Evolutionary conservation across 2,329 filamentous ascomycete species (phyloP), one percentile per base, ranked within the genome.

Genomic region (Xylariaceae sp.): DNA sequence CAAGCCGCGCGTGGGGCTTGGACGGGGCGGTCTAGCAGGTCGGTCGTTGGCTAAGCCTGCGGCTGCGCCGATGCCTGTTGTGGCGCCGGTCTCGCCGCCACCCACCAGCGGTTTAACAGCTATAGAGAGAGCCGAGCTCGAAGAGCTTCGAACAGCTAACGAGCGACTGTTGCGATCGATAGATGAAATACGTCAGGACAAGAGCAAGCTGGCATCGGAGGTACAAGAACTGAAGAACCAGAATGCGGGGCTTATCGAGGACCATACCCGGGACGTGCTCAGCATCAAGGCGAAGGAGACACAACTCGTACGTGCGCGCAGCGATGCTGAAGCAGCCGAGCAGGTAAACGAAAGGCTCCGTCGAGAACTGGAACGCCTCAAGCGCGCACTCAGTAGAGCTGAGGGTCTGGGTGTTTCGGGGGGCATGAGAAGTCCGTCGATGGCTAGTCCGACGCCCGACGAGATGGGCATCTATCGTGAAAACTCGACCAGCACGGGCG

Each of bases 271-370:
- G 52, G 93, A 99, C 69, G 91, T 97, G 0, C 80, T 99, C 48
- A 94, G 92, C 67, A 95, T 99, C 77, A 97, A 97, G 74, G 94
- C 94, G 11, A 99, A 99, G 75, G 94, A 99, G 74, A 97, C 94
- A 2, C 94, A 99, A 69, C 82, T 99, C 4, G 93, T 97, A 8
- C 88, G 94, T 50, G 92, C 94, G 9, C 84, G 92, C 57, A 92
- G 89, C 65, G 94, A 99, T 70, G 89, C 88, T 37, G 93, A 97
- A 73, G 86, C 90, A 0, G 90, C 92, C 0, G 92, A 97, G 72
- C 87, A 92, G 68, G 88, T 87, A 60, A 92, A 94, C 55, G 90
- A 94, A 62, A 88, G 90, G 59, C 82, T 96, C 56, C 82, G 89
- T 63, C 86, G 92, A 56, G 94, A 99, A 75, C 88, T 97, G 51